A percentile compares a stretch with the other conserved stretches of the same genome.
These are phyloP conservation scores for Dendrobium chrysotoxum DNA, from an alignment of 106 monocot species.

Conservation along the genomic window DNA sequence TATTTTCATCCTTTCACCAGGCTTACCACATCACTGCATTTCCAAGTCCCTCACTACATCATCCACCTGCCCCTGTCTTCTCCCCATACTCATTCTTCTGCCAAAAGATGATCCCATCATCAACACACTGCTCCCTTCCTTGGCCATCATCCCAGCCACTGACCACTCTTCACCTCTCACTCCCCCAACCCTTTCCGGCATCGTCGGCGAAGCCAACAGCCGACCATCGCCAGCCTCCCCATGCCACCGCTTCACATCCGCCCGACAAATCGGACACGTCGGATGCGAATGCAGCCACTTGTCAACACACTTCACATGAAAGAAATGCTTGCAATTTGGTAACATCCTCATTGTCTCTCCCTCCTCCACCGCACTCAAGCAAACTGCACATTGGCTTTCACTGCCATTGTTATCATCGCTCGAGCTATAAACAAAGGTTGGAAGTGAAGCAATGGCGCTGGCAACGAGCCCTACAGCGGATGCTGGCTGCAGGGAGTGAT, in stretches of 20 bases:
- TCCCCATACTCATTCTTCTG: too few relatives aligned
- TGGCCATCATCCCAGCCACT: too few relatives aligned
- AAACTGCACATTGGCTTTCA: not conserved
- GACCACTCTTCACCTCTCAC: not conserved
- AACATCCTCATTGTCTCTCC: conserved; percentile 11
- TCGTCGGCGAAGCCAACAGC: not conserved
- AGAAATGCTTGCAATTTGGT: conserved; percentile 6
- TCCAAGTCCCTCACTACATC: too few relatives aligned
- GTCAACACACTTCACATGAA: conserved; percentile 7
- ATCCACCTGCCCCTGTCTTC: too few relatives aligned
- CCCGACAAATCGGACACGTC: conserved; percentile 12
- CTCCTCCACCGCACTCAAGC: conserved; percentile 2
- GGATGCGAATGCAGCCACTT: not conserved
- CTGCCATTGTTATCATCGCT: not conserved
- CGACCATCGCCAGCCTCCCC: not conserved
- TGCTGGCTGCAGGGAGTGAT: not conserved
- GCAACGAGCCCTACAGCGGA: not conserved
- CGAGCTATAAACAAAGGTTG: not conserved
- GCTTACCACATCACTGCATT: too few relatives aligned
- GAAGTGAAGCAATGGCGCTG: not conserved
- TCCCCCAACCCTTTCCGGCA: not conserved
- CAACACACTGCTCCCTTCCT: too few relatives aligned
- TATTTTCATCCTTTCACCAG: too few relatives aligned
- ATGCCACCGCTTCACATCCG: not conserved
- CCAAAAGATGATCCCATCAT: too few relatives aligned